These are phyloP conservation scores for Heterobasidion irregulare DNA, from an alignment of 1,284 basidiomycete genomes.

Conservation along the genomic window DNA sequence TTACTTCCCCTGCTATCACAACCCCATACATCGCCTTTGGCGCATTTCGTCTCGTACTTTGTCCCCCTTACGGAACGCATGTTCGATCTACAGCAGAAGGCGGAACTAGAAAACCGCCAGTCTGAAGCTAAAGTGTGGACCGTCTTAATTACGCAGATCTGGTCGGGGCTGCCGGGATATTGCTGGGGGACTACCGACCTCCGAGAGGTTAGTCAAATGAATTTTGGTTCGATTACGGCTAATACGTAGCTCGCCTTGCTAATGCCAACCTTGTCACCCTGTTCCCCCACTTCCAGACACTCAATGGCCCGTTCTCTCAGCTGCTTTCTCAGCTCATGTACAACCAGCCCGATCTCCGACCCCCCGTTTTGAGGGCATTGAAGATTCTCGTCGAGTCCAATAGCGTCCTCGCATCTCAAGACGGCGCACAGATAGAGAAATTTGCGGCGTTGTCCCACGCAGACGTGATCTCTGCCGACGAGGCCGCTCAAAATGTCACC, in stretches of 20 bases:
- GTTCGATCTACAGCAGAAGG: slow-evolving; percentile 80
- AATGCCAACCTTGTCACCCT: neutral
- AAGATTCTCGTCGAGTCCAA: slow-evolving; percentile 78
- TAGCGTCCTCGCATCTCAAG: slow-evolving; percentile 32
- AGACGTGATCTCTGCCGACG: slow-evolving; percentile 35
- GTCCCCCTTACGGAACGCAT: slow-evolving; percentile 91
- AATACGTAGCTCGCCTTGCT: neutral
- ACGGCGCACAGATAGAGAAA: slow-evolving; percentile 20
- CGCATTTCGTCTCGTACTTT: slow-evolving; percentile 86
- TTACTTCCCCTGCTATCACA: slow-evolving; percentile 87
- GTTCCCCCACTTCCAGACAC: slow-evolving; percentile 34
- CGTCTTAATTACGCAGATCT: slow-evolving; percentile 88
- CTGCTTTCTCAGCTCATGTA: slow-evolving; percentile 91
- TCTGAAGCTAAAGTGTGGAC: slow-evolving; percentile 93
- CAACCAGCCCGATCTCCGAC: slow-evolving; percentile 77
- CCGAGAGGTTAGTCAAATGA: slow-evolving; percentile 30
- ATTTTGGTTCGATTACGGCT: neutral
- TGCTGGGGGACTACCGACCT: slow-evolving; percentile 59
- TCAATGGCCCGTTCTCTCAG: slow-evolving; percentile 72
- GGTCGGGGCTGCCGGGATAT: slow-evolving; percentile 87
- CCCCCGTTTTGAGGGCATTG: slow-evolving; percentile 77
- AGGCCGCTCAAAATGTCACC: slow-evolving; percentile 62
- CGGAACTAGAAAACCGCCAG: slow-evolving; percentile 60
- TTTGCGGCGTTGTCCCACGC: slow-evolving; percentile 25
- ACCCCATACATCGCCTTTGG: slow-evolving; percentile 72